phyloP scores from a whole-genome alignment of 306 rosid species.

The Castanea crenata region DNA sequence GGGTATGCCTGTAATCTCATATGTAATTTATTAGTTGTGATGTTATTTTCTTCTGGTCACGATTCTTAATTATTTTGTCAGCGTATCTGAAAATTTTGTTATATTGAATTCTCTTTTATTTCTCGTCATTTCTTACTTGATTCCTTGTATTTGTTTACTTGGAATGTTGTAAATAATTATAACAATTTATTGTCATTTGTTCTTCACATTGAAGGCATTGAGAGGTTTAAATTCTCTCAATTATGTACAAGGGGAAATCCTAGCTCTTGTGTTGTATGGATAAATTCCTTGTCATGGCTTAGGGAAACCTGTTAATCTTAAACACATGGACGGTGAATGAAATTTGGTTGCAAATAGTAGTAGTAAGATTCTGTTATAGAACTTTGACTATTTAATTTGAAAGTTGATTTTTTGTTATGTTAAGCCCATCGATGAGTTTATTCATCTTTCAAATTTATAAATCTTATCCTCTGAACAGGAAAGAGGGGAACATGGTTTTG shows the following conservation, averaged over 20 bases:
- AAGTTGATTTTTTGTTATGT: background rate
- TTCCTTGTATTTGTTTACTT: constrained; percentile 2
- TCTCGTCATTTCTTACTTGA: background rate
- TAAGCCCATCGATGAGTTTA: background rate
- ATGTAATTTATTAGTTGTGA: constrained; percentile 10
- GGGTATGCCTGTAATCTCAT: constrained; percentile 15
- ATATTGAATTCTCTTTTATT: background rate
- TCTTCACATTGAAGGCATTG: background rate
- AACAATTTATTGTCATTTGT: background rate
- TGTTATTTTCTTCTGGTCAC: background rate
- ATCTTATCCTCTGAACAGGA: background rate
- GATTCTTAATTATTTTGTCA: background rate
- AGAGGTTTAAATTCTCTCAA: background rate
- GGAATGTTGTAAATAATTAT: constrained; percentile 17
- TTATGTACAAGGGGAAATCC: background rate
- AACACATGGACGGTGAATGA: background rate
- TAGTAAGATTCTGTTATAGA: background rate
- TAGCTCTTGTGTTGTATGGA: background rate
- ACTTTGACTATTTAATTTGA: background rate
- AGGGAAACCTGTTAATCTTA: background rate
- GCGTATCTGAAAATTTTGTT: background rate
- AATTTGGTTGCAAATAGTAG: background rate
- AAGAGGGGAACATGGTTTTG: background rate
- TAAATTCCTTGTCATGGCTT: background rate
- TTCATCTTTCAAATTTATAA: background rate